Evolutionary conservation across 306 rosid species (phyloP), one percentile per base, ranked within the genome.

Genomic region (Inga oerstediana): DNA sequence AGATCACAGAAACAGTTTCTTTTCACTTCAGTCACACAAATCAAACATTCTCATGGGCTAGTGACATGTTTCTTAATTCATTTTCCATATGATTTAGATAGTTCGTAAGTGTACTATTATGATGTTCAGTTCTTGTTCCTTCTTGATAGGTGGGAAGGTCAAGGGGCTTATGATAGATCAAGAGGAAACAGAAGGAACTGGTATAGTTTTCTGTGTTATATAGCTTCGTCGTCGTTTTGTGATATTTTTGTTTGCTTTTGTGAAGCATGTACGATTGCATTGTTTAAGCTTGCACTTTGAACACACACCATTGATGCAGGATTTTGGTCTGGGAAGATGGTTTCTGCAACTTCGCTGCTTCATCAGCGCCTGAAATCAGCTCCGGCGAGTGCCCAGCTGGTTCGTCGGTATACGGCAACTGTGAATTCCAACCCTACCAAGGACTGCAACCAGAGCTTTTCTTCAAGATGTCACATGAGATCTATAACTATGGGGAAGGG

Each of bases 401-500:
- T 16, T 79, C 97, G 16, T 87, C 96, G 2, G 88, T 89, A 66
- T 88, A 91, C 34, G 90, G 93, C 20, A 89, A 90, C 89, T 88
- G 89, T 86, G 95, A 93, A 27, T 87, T 92, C 78, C 97, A 90
- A 62, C 92, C 85, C 68, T 89, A 85, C 84, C 97, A 89, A 66
- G 98, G 98, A 27, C 88, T 97, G 41, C 97, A 94, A 73, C 98
- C 98, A 1, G 99, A 97, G 87, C 97, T 94, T 73, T 97, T 97
- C 92, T 97, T 97, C 93, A 97, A 97, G 94, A 94, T 97, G 99
- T 97, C 99, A 27, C 99, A 97, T 79, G 99, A 97, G 98, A 97
- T 97, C 95, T 97, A 97, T 79, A 97, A 97, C 88, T 97, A 90
- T 68, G 99, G 99, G 46, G 99, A 97, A 89, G 99, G 99, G 99